Percentiles rank a stretch among this genome's conserved stretches.
These are phyloP conservation scores for Venturia aucupariae DNA, from an alignment of 2,329 filamentous ascomycete genomes.

Conservation along the genomic window DNA sequence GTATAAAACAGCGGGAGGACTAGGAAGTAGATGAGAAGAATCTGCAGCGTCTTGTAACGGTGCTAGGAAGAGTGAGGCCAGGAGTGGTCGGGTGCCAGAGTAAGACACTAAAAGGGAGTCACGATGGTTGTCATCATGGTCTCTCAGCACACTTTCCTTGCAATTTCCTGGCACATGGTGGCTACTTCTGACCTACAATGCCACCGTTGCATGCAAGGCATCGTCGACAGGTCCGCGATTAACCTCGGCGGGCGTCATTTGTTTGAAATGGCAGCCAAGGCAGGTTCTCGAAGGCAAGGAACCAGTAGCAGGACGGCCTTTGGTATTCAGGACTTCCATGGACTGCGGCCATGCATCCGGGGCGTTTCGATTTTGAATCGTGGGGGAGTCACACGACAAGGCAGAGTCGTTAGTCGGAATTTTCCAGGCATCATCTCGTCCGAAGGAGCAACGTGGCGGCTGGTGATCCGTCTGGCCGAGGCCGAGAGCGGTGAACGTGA, in stretches of 20 bases:
- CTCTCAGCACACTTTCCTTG: background rate
- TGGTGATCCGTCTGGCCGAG: background rate
- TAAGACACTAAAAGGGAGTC: conserved; percentile 1
- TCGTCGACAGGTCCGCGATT: background rate
- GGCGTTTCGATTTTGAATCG: background rate
- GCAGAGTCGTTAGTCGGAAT: background rate
- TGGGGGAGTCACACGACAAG: background rate
- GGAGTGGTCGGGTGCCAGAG: conserved; percentile 1
- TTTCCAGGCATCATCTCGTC: background rate
- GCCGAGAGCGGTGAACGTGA: background rate
- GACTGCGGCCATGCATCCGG: background rate
- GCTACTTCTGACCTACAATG: background rate
- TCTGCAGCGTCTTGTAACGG: background rate
- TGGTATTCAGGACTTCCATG: no score
- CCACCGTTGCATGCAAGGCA: background rate
- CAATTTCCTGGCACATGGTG: conserved; percentile 7
- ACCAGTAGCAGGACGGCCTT: background rate
- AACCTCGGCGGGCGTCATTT: background rate
- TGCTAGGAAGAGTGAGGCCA: background rate
- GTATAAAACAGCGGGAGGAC: background rate
- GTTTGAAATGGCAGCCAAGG: background rate
- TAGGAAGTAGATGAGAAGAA: background rate
- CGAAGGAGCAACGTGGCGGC: background rate
- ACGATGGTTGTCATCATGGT: conserved; percentile 6
- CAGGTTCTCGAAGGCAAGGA: background rate